phyloP scores from a whole-genome alignment of 169 alveolate species.

The Plasmodium vivax region DNA sequence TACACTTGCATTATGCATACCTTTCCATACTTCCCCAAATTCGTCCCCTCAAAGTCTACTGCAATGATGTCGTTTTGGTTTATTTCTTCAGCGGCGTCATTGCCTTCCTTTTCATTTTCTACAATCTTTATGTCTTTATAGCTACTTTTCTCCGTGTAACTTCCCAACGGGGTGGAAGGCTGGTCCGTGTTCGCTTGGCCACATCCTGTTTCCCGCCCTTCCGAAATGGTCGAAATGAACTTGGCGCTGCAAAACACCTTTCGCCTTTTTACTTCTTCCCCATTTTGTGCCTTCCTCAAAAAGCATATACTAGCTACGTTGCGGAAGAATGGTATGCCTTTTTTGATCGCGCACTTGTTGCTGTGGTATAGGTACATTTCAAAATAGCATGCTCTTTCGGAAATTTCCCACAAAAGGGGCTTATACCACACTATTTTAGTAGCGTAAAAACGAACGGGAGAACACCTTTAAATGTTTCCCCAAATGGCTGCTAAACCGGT shows the following conservation, averaged over 20 bases:
- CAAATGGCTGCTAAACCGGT: background rate
- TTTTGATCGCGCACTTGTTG: background rate
- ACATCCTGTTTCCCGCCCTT: slow-evolving; percentile 4
- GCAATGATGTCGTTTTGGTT: slow-evolving; percentile 71
- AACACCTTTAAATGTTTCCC: background rate
- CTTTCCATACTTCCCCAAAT: slow-evolving; percentile 82
- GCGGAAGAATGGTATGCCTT: background rate
- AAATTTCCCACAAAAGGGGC: background rate
- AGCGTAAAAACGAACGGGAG: background rate
- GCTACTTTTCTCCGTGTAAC: background rate
- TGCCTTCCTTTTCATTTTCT: slow-evolving; percentile 67
- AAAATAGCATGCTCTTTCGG: background rate
- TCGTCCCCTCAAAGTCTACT: slow-evolving; percentile 82
- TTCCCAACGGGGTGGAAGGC: background rate
- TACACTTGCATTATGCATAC: slow-evolving; percentile 76
- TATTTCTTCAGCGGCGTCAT: slow-evolving; percentile 73
- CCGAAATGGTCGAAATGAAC: slow-evolving; percentile 36
- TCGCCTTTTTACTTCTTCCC: background rate
- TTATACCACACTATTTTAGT: background rate
- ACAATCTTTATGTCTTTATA: slow-evolving; percentile 60
- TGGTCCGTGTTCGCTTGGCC: background rate
- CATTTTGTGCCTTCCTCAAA: slow-evolving; percentile 28
- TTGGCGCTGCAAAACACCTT: slow-evolving; percentile 8
- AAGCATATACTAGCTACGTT: background rate
- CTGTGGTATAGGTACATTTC: slow-evolving; percentile 1